A percentile compares a stretch with the other conserved stretches of the same genome.
These are phyloP conservation scores for Hyaloscypha finlandica DNA, from an alignment of 495 filamentous ascomycete species.

Conservation along the genomic window DNA sequence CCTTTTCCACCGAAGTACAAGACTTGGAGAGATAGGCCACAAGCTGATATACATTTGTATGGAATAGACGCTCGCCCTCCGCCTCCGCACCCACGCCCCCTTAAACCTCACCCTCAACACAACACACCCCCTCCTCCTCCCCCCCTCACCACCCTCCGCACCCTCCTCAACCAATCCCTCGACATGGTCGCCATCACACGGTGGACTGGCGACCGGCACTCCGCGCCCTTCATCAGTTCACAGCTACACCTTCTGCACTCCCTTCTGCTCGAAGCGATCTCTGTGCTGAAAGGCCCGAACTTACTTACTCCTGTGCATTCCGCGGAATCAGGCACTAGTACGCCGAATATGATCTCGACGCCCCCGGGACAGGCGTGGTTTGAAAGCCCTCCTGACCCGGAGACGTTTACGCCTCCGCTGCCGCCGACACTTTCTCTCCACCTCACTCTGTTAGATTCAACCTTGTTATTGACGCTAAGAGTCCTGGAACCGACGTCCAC, in stretches of 20 bases:
- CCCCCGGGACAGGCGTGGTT: constrained; percentile 35
- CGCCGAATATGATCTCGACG: not conserved
- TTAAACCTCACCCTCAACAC: constrained; percentile 50
- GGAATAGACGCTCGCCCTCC: constrained; percentile 47
- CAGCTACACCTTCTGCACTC: constrained; percentile 78
- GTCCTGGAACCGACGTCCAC: constrained; percentile 67
- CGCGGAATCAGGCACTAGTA: not conserved
- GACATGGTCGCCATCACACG: constrained; percentile 78
- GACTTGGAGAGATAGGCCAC: not conserved
- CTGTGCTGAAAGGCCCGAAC: constrained; percentile 59
- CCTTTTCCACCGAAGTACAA: not conserved
- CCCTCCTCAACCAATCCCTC: constrained; percentile 74
- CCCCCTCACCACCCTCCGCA: constrained; percentile 68
- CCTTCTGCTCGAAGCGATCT: constrained; percentile 69
- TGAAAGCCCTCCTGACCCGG: constrained; percentile 32
- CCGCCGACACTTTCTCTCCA: constrained; percentile 69
- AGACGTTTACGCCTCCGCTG: constrained; percentile 49
- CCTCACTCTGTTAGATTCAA: constrained; percentile 74
- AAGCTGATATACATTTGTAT: constrained; percentile 6
- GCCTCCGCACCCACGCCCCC: constrained; percentile 50
- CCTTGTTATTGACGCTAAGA: constrained; percentile 75
- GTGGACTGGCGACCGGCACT: constrained; percentile 58
- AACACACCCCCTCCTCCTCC: constrained; percentile 62
- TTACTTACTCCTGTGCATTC: constrained; percentile 21
- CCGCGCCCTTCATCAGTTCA: constrained; percentile 66